A percentile compares a stretch with the other conserved stretches of the same genome.
These are phyloP conservation scores for Phytophthora macrochlamydospora DNA, from an alignment of 352 stramenopile species.

Conservation along the genomic window DNA sequence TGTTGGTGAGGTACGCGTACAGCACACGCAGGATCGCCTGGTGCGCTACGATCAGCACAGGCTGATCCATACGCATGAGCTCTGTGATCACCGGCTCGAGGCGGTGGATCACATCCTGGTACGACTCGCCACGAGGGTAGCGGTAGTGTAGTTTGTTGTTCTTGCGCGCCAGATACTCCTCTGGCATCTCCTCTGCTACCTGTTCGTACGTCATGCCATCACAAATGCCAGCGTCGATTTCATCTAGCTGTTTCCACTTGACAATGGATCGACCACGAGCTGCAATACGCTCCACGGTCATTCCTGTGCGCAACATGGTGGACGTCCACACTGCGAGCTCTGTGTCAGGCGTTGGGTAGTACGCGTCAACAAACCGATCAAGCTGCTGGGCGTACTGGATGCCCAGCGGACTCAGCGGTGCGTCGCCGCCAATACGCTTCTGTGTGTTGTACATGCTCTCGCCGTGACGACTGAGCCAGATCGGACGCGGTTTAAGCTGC, in stretches of 20 bases:
- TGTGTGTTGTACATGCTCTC: conserved; percentile 98
- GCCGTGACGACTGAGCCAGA: conserved; percentile 97
- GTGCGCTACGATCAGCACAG: conserved; percentile 93
- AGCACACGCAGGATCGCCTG: conserved; percentile 96
- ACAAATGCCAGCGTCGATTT: conserved; percentile 97
- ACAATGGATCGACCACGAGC: conserved; percentile 62
- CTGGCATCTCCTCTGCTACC: conserved; percentile 94
- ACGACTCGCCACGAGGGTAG: conserved; percentile 95
- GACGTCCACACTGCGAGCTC: conserved; percentile 96
- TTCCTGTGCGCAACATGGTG: conserved; percentile 95
- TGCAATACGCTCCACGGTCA: conserved; percentile 93
- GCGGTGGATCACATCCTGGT: conserved; percentile 97
- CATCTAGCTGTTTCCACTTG: conserved; percentile 93
- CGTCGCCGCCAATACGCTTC: conserved; percentile 97
- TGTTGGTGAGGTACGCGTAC: conserved; percentile 97
- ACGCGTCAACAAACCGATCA: conserved; percentile 92
- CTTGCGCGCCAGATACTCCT: conserved; percentile 94
- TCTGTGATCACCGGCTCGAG: conserved; percentile 97
- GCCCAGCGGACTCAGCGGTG: conserved; percentile 91
- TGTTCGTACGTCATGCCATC: conserved; percentile 98
- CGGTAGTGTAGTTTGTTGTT: conserved; percentile 89
- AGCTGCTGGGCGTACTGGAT: conserved; percentile 94
- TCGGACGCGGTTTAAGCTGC: conserved; percentile 93
- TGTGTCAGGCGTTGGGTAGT: conserved; percentile 79
- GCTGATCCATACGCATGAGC: conserved; percentile 95